These are phyloP conservation scores for Mycosphaerella arachidis DNA, from an alignment of 2,329 filamentous ascomycete genomes.

Conservation along the genomic window DNA sequence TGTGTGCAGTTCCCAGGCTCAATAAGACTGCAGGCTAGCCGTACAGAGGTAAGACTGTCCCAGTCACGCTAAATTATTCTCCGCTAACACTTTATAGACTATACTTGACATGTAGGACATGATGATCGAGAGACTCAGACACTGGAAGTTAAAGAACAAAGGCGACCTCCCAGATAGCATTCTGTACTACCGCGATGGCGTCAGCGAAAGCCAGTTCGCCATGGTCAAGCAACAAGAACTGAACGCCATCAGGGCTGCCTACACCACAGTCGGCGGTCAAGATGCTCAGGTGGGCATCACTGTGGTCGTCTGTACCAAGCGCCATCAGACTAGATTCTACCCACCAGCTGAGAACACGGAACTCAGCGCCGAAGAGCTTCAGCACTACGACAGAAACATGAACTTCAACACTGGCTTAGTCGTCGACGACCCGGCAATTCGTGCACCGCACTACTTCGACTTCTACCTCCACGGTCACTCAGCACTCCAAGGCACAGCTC, in stretches of 20 bases:
- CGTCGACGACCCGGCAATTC: conserved; percentile 4
- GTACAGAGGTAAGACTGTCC: neutral
- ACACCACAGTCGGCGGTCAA: neutral
- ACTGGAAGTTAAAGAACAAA: conserved; percentile 1
- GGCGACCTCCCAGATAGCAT: conserved; percentile 14
- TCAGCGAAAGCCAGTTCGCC: conserved; percentile 32
- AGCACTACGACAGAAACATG: neutral
- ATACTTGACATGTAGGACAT: conserved; percentile 2
- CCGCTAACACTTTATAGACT: neutral
- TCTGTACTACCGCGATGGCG: conserved; percentile 36
- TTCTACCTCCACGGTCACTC: conserved; percentile 16
- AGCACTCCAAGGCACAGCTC: conserved; percentile 66
- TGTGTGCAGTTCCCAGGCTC: conserved; percentile 33
- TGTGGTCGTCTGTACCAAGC: conserved; percentile 36
- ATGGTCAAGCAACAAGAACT: conserved; percentile 5
- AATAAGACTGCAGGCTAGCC: conserved; percentile 16
- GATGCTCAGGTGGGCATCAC: conserved; percentile 16
- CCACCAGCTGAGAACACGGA: conserved; percentile 7
- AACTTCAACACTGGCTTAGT: conserved; percentile 5
- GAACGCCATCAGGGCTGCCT: conserved; percentile 1
- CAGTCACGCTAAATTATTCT: neutral
- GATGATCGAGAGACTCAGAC: conserved; percentile 1
- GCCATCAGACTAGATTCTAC: conserved; percentile 41
- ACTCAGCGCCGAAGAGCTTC: neutral
- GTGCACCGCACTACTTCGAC: conserved; percentile 5